Base-by-base conservation (phyloP, 257 asterid genomes). In the Solanum ahanhuiri region DNA sequence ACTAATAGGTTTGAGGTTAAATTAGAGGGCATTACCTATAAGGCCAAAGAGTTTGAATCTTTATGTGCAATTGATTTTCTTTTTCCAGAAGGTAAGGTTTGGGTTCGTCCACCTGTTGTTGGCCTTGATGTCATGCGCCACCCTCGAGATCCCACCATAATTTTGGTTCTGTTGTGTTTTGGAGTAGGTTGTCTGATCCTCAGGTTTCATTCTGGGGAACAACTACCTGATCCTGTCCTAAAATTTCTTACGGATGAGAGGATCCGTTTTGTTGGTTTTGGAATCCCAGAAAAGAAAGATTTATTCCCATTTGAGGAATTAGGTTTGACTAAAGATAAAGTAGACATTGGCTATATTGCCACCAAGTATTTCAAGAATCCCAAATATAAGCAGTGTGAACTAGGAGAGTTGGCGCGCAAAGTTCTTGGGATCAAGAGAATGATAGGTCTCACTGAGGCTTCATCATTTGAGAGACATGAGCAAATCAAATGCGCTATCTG, bases 11-110 rank as follows among this genome's bases (percentile, higher is more conserved):
- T 96, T 30, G 99, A 96, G 88, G 96, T 95, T 2, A 95, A 93
- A 85, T 96, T 96, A 2, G 98, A 96, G 90, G 99, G 96, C 33
- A 95, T 96, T 70, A 91, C 95, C 76, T 95, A 93, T 94, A 96
- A 95, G 86, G 87, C 93, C 10, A 93, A 89, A 64, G 95, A 92
- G 86, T 96, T 96, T n/a, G 98, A 95, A 88, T 76, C 89, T 30
- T 64, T 96, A 69, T 96, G 98, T 90, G 35, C 83, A 2, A 83
- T 89, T 88, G 98, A 95, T 92, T 96, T 95, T 84, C 95, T 96
- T 41, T 94, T 96, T 87, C 98, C 98, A 0, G 88, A 92, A 2
- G 96, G 96, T 9, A 92, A 90, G 85, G 48, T 88, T 4, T 93
- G 98, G 98, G 89, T 89, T 18, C 90, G 88, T 30, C 94, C 91